Evolutionary conservation across 2,329 filamentous ascomycete species (phyloP), one percentile per base, ranked within the genome.

Genomic region (Hypoxylon sp.): DNA sequence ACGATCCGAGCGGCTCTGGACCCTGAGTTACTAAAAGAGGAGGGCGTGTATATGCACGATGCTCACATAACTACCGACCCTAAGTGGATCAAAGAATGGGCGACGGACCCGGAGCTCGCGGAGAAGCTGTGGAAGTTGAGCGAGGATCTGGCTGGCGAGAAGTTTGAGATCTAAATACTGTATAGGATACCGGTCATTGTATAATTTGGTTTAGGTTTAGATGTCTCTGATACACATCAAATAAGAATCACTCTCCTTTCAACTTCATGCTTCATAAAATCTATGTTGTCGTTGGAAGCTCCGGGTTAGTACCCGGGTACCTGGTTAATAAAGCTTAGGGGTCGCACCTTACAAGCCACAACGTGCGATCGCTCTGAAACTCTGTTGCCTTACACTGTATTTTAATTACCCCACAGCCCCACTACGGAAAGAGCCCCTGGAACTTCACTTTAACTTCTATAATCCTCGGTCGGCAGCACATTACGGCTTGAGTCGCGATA

Each of bases 1-100:
- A 80, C 77, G 31, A 72, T 85, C 10, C 79, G 81, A 14, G 82
- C 83, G 6, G 83, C 81, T 6, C 77, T 85, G 33, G 83, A 84
- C 70, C 82, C 82, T 0, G 74, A 72, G 3, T 71, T 85, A 46
- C 72, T 73, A 17, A 74, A 73, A 50, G 74, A 74, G 61, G 72
- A 76, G 35, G 77, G 74, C 1, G 62, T 78, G 6, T 82, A 77
- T 51, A 61, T 84, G 35, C 72, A 74, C 14, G 77, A 83, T 64
- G 79, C 78, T 55, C 76, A 81, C 48, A 35, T 77, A 27, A 72
- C 68, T 2, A 77, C 74, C 2, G 77, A 78, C 31, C 73, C 74
- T 0, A 64, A 60, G 60, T 76, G 31, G 63, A 63, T 73, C 56
- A 78, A 54, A 72, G 68, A 77, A 2, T 79, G 79, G 76, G 80